A percentile compares a stretch with the other conserved stretches of the same genome.
Evolutionary conservation across 148 eudicot species (phyloP).

Genomic region (Nepenthes gracilis): DNA sequence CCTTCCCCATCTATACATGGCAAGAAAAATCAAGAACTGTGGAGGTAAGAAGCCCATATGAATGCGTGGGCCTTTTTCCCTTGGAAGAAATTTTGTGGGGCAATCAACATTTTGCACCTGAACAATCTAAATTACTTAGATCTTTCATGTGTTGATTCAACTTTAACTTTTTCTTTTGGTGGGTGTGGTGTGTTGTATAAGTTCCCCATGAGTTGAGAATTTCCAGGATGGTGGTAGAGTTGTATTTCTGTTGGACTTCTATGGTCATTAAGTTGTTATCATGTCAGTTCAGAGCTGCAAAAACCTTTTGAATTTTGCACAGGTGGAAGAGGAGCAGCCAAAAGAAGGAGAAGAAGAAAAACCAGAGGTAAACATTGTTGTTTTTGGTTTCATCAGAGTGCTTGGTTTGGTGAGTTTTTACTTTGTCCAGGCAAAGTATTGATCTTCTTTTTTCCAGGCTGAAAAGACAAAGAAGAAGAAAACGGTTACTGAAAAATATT

Average conservation of each 20-base stretch:
- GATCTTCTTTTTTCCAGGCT: slow-evolving; percentile 30
- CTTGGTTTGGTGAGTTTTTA: background rate
- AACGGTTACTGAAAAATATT: slow-evolving; percentile 88
- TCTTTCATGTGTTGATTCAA: too few relatives aligned
- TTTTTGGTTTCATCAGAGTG: background rate
- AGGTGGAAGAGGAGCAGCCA: slow-evolving; percentile 96
- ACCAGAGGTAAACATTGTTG: slow-evolving; percentile 36
- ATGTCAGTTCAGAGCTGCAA: background rate
- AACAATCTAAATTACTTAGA: too few relatives aligned
- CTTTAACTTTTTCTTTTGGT: too few relatives aligned
- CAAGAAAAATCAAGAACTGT: slow-evolving; percentile 90
- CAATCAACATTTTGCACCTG: too few relatives aligned
- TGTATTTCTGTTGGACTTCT: too few relatives aligned
- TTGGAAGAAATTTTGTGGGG: too few relatives aligned
- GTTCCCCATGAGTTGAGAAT: too few relatives aligned
- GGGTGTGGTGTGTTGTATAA: too few relatives aligned
- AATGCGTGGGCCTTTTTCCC: too few relatives aligned
- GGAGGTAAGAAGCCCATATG: slow-evolving; percentile 37
- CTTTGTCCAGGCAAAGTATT: background rate
- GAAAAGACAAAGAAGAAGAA: slow-evolving; percentile 62
- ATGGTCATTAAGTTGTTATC: too few relatives aligned
- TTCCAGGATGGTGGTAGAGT: too few relatives aligned
- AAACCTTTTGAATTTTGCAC: slow-evolving; percentile 5
- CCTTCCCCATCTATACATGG: slow-evolving; percentile 90
- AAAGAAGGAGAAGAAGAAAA: slow-evolving; percentile 85